phyloP scores from a whole-genome alignment of 139 green algal species.

The Tetradesmus lagerheimii region DNA sequence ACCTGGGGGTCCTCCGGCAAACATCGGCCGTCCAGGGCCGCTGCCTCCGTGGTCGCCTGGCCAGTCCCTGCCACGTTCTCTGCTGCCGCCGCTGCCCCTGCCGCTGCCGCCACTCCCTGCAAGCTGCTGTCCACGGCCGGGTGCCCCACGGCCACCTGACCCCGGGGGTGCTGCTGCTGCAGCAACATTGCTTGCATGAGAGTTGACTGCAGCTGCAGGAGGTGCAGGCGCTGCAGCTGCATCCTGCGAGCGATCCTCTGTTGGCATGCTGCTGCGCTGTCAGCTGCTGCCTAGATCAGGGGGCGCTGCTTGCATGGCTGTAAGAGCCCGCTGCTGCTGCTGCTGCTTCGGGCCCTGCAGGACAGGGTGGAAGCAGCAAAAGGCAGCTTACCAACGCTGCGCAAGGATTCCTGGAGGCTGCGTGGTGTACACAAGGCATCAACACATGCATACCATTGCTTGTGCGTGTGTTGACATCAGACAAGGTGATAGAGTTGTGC shows the following conservation, averaged over 20 bases:
- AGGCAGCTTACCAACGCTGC: background rate
- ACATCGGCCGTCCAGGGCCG: background rate
- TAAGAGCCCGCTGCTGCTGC: background rate
- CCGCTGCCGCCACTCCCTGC: conserved; percentile 1
- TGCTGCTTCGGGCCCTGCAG: background rate
- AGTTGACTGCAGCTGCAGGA: background rate
- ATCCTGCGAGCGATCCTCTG: background rate
- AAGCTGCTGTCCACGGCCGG: background rate
- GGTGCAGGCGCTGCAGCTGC: conserved; percentile 7
- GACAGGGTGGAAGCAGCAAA: background rate
- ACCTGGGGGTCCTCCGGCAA: background rate
- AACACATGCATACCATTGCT: background rate
- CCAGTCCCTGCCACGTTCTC: background rate
- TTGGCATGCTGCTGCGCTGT: conserved; percentile 4
- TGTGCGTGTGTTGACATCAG: background rate
- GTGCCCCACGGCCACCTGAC: background rate
- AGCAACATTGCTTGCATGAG: conserved; percentile 2
- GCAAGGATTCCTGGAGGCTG: background rate
- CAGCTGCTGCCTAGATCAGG: background rate
- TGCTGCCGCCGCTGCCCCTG: background rate
- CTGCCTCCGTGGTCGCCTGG: background rate
- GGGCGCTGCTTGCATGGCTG: background rate
- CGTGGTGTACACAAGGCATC: background rate
- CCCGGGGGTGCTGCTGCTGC: background rate
- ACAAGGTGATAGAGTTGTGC: background rate